Percentiles rank a stretch among this genome's conserved stretches.
Evolutionary conservation across 305 asterid genomes (phyloP).

Genomic region (Fraxinus baroniana): DNA sequence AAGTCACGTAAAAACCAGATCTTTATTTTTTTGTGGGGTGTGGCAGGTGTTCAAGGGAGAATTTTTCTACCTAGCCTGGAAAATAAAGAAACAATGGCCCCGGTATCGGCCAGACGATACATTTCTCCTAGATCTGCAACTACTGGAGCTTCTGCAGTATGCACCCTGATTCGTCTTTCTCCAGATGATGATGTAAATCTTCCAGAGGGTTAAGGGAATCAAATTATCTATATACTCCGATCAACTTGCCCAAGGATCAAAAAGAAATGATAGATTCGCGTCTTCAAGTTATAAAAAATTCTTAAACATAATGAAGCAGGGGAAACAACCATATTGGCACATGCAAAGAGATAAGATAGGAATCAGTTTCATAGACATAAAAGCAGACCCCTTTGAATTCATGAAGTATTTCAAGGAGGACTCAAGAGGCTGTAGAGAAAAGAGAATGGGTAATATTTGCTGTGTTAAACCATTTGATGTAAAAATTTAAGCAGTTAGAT

Average conservation of each 20-base stretch:
- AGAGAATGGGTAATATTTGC: background rate
- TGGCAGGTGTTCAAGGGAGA: conserved; percentile 18
- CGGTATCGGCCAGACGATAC: conserved; percentile 92
- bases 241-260: conserved; percentile 12
- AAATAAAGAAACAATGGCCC: conserved; percentile 75
- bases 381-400: background rate
- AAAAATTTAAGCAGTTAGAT: background rate
- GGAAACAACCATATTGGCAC: background rate
- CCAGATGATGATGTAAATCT: conserved; percentile 96
- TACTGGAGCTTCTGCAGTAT: conserved; percentile 96
- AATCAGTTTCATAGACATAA: conserved; percentile 14
- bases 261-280: background rate
- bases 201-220: conserved; percentile 48
- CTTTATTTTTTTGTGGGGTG: background rate
- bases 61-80: conserved; percentile 79
- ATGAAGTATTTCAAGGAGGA: conserved; percentile 19
- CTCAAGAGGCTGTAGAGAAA: background rate
- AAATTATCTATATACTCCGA: conserved; percentile 10
- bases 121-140: conserved; percentile 86
- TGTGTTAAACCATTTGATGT: background rate
- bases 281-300: background rate
- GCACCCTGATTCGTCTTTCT: conserved; percentile 98
- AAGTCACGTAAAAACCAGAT: background rate
- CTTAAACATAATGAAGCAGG: background rate
- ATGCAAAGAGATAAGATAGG: conserved; percentile 5